These are phyloP conservation scores for Fremontodendron californicum DNA, from an alignment of 345 rosid species.

Conservation along the genomic window DNA sequence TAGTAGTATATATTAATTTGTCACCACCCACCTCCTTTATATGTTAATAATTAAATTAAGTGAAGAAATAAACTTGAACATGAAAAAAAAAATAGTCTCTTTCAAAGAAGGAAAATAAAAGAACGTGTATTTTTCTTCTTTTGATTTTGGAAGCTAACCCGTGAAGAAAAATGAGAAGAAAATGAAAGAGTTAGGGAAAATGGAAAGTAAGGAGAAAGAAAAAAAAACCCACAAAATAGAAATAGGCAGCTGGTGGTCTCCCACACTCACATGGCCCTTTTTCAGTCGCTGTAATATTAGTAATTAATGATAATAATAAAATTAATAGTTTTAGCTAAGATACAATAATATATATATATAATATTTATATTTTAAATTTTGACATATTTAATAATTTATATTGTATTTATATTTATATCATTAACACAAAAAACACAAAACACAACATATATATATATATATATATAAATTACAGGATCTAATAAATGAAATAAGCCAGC, in stretches of 20 bases:
- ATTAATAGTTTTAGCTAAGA: no score
- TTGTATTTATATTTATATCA: no score
- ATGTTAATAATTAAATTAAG: background rate
- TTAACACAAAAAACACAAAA: no score
- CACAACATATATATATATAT: no score
- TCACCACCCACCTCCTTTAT: conserved; percentile 15
- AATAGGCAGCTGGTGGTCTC: conserved; percentile 58
- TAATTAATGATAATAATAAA: no score
- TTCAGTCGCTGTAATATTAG: no score
- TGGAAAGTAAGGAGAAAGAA: conserved; percentile 4
- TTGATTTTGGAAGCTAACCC: background rate
- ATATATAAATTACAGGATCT: no score
- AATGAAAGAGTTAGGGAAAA: conserved; percentile 6
- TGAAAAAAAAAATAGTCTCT: background rate
- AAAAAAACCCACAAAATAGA: conserved; percentile 25
- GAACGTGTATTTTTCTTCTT: background rate
- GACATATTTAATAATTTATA: no score
- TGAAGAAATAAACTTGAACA: background rate
- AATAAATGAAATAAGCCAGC: background rate
- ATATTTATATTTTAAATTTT: no score
- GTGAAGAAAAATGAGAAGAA: conserved; percentile 11
- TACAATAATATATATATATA: no score
- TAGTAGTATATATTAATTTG: background rate
- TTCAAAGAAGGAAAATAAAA: background rate
- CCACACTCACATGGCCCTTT: conserved; percentile 42